Conservation (phyloP, 1,284 basidiomycete genomes). For the Rhodotorula sp. region DNA sequence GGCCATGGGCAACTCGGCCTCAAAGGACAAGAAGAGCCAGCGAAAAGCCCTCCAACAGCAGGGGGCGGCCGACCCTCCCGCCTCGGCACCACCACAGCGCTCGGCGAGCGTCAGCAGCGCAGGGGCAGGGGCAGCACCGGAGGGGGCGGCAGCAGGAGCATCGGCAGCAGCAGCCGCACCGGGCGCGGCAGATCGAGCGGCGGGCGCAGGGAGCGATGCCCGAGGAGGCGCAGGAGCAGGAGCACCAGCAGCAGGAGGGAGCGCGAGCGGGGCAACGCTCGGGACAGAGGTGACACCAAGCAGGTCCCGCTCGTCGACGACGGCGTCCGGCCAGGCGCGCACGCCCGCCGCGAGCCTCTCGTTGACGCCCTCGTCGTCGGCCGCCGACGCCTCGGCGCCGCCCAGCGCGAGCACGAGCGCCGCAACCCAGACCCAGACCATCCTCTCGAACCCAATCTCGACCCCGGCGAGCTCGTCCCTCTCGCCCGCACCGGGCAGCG, state of each 20-base stretch:
- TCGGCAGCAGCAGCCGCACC: no score
- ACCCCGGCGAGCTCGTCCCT: slow-evolving; percentile 16
- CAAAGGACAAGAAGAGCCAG: slow-evolving; percentile 35
- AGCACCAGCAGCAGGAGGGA: not conserved
- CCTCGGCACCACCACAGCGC: no score
- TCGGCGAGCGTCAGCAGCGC: no score
- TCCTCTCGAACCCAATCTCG: slow-evolving; percentile 49
- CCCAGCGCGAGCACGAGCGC: slow-evolving; percentile 14
- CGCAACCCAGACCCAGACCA: slow-evolving; percentile 52
- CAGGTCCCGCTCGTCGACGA: slow-evolving; percentile 10
- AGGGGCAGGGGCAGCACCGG: not conserved
- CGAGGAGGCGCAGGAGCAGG: not conserved
- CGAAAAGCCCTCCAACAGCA: not conserved
- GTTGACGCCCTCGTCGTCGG: not conserved
- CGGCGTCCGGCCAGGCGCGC: slow-evolving; percentile 5
- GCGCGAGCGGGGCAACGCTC: not conserved
- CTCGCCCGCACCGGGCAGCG: not conserved
- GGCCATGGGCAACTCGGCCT: slow-evolving; percentile 35
- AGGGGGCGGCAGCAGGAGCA: not conserved
- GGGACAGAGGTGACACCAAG: not conserved
- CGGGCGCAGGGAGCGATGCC: not conserved
- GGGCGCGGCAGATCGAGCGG: not conserved
- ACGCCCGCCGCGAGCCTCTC: not conserved
- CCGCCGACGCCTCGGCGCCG: not conserved
- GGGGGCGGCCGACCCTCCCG: not conserved